phyloP scores from a whole-genome alignment of 768 basidiomycete genomes.

The Phylloporus sp. region DNA sequence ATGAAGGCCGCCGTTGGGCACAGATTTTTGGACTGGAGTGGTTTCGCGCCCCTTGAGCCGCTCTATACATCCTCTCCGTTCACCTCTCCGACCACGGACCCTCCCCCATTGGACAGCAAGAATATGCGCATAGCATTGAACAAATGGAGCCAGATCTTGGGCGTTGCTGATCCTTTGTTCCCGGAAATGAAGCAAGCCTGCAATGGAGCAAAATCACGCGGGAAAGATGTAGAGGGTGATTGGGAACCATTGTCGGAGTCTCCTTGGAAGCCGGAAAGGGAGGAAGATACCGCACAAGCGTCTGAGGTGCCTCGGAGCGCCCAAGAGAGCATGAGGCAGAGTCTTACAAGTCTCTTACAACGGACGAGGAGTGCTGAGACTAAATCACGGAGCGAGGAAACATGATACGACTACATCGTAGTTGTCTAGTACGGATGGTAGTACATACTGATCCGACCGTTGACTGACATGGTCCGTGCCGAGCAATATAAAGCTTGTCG shows the following conservation, averaged over 20 bases:
- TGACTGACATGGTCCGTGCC: conserved; percentile 14
- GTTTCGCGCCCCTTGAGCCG: conserved; percentile 28
- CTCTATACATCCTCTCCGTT: conserved; percentile 30
- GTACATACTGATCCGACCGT: too few relatives aligned
- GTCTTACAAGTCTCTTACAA: conserved; percentile 18
- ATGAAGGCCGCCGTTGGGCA: conserved; percentile 30
- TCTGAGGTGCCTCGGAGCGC: conserved; percentile 2
- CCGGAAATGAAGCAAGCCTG: conserved; percentile 24
- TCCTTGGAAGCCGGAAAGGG: background rate
- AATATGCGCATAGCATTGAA: conserved; percentile 32
- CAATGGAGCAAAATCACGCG: conserved; percentile 1
- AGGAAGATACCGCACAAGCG: background rate
- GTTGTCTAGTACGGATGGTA: too few relatives aligned
- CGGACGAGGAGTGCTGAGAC: background rate
- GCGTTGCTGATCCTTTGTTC: conserved; percentile 29
- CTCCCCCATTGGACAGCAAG: conserved; percentile 14
- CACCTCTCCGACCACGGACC: conserved; percentile 12
- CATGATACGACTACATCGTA: background rate
- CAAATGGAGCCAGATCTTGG: conserved; percentile 34
- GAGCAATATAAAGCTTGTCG: background rate
- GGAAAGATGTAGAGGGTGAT: background rate
- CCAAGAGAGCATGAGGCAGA: conserved; percentile 21
- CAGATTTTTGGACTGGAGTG: conserved; percentile 32
- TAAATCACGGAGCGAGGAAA: background rate
- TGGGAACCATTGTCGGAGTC: conserved; percentile 29